Evolutionary conservation across 257 asterid genomes (phyloP).

Genomic region (Salvia rosmarinus): DNA sequence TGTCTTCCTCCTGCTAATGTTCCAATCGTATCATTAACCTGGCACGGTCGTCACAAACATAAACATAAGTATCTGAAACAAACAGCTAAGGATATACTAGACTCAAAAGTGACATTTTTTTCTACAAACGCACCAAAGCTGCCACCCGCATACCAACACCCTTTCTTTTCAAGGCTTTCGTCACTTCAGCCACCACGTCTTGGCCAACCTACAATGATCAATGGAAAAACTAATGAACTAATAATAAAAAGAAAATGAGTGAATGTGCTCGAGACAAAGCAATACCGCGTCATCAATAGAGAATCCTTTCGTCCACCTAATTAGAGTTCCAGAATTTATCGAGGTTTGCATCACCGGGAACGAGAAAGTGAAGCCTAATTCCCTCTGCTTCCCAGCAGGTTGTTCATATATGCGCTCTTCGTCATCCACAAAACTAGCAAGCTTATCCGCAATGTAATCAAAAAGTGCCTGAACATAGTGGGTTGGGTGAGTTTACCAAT

Average conservation of each 20-base stretch:
- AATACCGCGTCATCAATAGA: conserved; percentile 69
- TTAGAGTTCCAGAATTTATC: conserved; percentile 77
- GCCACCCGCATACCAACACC: conserved; percentile 81
- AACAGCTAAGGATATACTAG: neutral
- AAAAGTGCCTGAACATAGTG: conserved; percentile 61
- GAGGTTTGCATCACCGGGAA: conserved; percentile 86
- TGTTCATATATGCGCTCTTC: conserved; percentile 58
- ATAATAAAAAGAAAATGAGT: conserved; percentile 5
- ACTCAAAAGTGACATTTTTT: neutral
- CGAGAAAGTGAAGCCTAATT: conserved; percentile 81
- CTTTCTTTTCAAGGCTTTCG: conserved; percentile 76
- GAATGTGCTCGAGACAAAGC: conserved; percentile 23
- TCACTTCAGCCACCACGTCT: conserved; percentile 79
- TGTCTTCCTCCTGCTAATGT: conserved; percentile 91
- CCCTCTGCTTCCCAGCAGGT: conserved; percentile 67
- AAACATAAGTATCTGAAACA: neutral
- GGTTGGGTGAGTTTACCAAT: neutral
- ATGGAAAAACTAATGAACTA: neutral
- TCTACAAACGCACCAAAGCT: conserved; percentile 65
- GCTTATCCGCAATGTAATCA: conserved; percentile 67
- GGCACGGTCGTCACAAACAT: conserved; percentile 11
- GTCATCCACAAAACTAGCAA: conserved; percentile 58
- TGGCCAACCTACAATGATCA: conserved; percentile 63
- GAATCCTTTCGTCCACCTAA: conserved; percentile 94
- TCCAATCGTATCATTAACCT: conserved; percentile 95